Conservation (phyloP, 176 grass and related monocot genomes). For the Musa itinerans region DNA sequence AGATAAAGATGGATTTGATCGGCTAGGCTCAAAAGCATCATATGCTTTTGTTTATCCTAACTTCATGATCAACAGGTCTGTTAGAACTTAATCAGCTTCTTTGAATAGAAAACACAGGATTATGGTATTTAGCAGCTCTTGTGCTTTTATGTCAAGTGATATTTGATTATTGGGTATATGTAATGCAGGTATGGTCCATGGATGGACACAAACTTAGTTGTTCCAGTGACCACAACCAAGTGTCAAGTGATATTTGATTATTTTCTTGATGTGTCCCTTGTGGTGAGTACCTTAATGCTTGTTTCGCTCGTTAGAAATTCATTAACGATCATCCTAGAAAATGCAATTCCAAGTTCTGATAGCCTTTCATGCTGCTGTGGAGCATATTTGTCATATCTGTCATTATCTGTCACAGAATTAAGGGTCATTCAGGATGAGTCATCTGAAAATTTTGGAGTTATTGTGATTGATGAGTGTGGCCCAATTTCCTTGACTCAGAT, state of each 20-base stretch:
- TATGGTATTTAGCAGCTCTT: not conserved
- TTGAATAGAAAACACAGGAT: constrained; percentile 11
- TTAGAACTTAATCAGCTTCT: not conserved
- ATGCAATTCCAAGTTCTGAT: not conserved
- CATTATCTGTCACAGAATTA: not conserved
- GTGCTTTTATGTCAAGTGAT: not conserved
- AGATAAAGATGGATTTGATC: constrained; percentile 35
- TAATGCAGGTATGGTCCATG: constrained; percentile 74
- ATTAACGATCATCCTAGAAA: not conserved
- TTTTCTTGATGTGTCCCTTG: constrained; percentile 60
- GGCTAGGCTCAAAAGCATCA: constrained; percentile 66
- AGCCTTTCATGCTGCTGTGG: not conserved
- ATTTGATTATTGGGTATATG: constrained; percentile 1
- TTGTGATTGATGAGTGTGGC: not conserved
- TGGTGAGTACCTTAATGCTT: constrained; percentile 30
- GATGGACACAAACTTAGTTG: constrained; percentile 95
- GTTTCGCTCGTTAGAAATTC: not conserved
- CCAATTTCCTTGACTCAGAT: not conserved
- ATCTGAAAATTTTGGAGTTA: not conserved
- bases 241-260: constrained; percentile 97
- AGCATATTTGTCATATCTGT: not conserved
- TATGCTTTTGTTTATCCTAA: constrained; percentile 98
- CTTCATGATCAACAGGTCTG: constrained; percentile 94
- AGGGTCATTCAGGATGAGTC: not conserved
- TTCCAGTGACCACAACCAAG: constrained; percentile 54